Conservation (phyloP, 2,329 filamentous ascomycete species). For the Diaporthe caulivora region DNA sequence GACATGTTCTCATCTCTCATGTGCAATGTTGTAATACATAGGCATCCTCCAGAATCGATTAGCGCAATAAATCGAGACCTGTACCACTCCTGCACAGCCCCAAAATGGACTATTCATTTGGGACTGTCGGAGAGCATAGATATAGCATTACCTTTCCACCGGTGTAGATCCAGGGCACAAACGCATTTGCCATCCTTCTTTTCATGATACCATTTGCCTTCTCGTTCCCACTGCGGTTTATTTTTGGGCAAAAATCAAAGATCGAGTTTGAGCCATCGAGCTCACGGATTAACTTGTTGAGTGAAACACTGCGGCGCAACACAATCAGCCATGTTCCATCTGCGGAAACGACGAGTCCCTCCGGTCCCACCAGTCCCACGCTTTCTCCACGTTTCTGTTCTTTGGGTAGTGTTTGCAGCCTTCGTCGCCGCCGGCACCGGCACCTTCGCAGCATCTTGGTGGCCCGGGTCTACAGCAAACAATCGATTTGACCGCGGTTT, state of each 20-base stretch:
- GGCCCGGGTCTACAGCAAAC: rapidly evolving
- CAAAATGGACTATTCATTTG: background rate
- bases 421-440: conserved; percentile 4
- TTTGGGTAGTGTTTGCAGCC: background rate
- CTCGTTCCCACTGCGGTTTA: rapidly evolving
- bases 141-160: too few relatives aligned
- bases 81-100: background rate
- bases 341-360: background rate
- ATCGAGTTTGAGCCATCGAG: background rate
- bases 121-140: background rate
- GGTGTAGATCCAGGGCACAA: background rate
- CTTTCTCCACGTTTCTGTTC: conserved; percentile 6
- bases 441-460: conserved; percentile 4
- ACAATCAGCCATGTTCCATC: background rate
- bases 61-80: background rate
- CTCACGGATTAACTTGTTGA: too few relatives aligned
- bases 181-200: background rate
- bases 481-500: background rate
- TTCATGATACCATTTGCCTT: background rate
- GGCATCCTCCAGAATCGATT: background rate
- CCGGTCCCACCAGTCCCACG: too few relatives aligned
- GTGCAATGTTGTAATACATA: background rate
- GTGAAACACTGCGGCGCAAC: too few relatives aligned
- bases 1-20: background rate
- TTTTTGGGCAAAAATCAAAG: too few relatives aligned